A percentile compares a stretch with the other conserved stretches of the same genome.
Conservation (phyloP, 148 eudicot genomes). For the Tetragonia tetragonoides region DNA sequence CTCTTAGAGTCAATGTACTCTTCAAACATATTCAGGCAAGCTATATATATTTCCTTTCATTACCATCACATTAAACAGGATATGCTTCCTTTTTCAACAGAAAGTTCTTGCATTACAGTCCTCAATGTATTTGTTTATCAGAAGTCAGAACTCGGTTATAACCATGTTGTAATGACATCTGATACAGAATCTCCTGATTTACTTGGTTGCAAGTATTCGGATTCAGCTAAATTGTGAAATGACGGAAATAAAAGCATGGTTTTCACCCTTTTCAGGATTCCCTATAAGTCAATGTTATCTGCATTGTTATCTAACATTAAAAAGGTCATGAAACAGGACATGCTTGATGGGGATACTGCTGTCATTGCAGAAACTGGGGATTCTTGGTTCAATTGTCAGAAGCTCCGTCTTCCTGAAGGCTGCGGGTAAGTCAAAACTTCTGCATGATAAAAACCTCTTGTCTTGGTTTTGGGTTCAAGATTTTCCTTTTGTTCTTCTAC, state of each 20-base stretch:
- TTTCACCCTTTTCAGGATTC: too few relatives aligned
- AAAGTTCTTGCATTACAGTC: not conserved
- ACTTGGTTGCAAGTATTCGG: too few relatives aligned
- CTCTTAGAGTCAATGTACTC: conserved; percentile 70
- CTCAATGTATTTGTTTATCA: not conserved
- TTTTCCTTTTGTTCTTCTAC: not conserved
- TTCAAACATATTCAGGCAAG: conserved; percentile 78
- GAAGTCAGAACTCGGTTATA: too few relatives aligned
- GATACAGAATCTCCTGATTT: too few relatives aligned
- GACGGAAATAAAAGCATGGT: too few relatives aligned
- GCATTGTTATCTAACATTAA: conserved; percentile 10
- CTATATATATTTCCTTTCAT: not conserved
- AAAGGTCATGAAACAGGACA: conserved; percentile 46
- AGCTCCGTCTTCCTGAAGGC: conserved; percentile 71
- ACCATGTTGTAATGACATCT: too few relatives aligned
- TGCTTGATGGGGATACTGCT: conserved; percentile 64
- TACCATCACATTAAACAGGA: not conserved
- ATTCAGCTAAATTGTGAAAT: too few relatives aligned
- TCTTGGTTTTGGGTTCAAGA: not conserved
- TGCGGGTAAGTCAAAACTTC: conserved; percentile 53
- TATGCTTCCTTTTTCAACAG: not conserved
- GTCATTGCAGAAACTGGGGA: conserved; percentile 82
- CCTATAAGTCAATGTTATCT: not conserved
- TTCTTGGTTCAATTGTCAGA: conserved; percentile 86
- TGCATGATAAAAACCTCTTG: not conserved